Conservation (phyloP, 1,284 basidiomycete species). For the Malassezia cuniculi region DNA sequence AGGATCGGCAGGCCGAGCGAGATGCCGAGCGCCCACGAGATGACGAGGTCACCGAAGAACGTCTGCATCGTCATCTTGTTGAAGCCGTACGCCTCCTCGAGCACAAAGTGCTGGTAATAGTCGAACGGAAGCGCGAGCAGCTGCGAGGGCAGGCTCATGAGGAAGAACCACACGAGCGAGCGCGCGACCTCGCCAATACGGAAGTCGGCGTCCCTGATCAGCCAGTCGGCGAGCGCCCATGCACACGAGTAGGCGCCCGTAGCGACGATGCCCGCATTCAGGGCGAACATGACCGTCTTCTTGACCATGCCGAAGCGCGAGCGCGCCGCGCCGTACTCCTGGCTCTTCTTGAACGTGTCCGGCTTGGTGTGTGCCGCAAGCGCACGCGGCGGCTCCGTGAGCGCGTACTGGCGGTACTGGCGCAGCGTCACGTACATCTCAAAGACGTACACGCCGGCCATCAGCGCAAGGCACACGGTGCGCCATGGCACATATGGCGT, state of each 20-base stretch:
- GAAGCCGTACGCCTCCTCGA: conserved; percentile 91
- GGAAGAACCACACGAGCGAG: conserved; percentile 59
- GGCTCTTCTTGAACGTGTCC: conserved; percentile 73
- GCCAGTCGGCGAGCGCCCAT: conserved; percentile 51
- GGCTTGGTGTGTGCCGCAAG: conserved; percentile 60
- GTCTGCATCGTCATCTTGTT: conserved; percentile 74
- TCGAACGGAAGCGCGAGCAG: conserved; percentile 56
- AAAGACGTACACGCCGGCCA: conserved; percentile 66
- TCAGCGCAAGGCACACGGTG: conserved; percentile 58
- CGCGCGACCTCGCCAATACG: conserved; percentile 57
- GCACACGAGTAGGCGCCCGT: conserved; percentile 66
- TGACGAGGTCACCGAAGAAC: conserved; percentile 59
- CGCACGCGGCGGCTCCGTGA: conserved; percentile 61
- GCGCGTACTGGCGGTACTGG: conserved; percentile 71
- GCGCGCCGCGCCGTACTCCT: conserved; percentile 81
- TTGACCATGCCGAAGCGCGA: conserved; percentile 68
- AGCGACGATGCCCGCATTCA: conserved; percentile 62
- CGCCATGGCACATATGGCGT: conserved; percentile 56
- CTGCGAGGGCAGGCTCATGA: conserved; percentile 27
- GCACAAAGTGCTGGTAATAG: conserved; percentile 76
- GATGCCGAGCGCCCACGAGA: conserved; percentile 62
- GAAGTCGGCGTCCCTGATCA: conserved; percentile 18
- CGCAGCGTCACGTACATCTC: conserved; percentile 74
- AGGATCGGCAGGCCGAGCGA: conserved; percentile 76
- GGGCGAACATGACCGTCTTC: conserved; percentile 58